These are phyloP conservation scores for Stachybotrys chartarum DNA, from an alignment of 2,329 filamentous ascomycete species.

Conservation along the genomic window DNA sequence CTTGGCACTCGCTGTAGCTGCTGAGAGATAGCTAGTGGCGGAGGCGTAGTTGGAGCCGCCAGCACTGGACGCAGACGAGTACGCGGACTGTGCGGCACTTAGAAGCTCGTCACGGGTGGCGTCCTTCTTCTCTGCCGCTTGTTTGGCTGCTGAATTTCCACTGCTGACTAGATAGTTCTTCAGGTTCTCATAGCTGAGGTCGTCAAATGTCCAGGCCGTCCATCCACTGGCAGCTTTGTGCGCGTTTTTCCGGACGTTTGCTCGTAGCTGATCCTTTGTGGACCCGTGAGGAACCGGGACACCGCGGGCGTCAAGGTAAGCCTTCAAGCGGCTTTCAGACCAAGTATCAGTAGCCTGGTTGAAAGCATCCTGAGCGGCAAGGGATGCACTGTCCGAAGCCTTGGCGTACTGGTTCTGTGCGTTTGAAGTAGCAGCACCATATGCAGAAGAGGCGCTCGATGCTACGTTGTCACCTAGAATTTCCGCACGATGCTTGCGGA, in stretches of 20 bases:
- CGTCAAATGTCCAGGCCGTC: constrained; percentile 74
- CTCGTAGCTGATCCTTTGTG: constrained; percentile 66
- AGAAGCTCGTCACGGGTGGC: constrained; percentile 68
- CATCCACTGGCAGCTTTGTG: constrained; percentile 63
- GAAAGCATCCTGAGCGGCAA: constrained; percentile 61
- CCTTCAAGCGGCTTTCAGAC: constrained; percentile 73
- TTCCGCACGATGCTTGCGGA: constrained; percentile 76
- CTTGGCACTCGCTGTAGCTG: constrained; percentile 60
- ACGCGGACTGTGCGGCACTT: constrained; percentile 54
- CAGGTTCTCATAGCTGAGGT: constrained; percentile 64
- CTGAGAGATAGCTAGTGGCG: constrained; percentile 62
- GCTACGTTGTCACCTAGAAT: constrained; percentile 59
- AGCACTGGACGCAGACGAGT: constrained; percentile 50
- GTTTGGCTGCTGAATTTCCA: constrained; percentile 48
- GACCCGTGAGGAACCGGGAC: constrained; percentile 66
- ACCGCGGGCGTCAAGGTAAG: constrained; percentile 69
- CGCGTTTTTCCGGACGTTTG: constrained; percentile 64
- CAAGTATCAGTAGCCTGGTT: constrained; percentile 53
- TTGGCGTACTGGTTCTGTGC: constrained; percentile 71
- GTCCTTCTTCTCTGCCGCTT: constrained; percentile 54
- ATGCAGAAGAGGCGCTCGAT: constrained; percentile 50
- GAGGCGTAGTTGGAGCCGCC: constrained; percentile 56
- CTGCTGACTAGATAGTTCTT: constrained; percentile 47
- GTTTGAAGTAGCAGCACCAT: constrained; percentile 65
- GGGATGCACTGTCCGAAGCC: constrained; percentile 61